These are phyloP conservation scores for Caryopteris hybrid DNA, from an alignment of 305 asterid species.

Conservation along the genomic window DNA sequence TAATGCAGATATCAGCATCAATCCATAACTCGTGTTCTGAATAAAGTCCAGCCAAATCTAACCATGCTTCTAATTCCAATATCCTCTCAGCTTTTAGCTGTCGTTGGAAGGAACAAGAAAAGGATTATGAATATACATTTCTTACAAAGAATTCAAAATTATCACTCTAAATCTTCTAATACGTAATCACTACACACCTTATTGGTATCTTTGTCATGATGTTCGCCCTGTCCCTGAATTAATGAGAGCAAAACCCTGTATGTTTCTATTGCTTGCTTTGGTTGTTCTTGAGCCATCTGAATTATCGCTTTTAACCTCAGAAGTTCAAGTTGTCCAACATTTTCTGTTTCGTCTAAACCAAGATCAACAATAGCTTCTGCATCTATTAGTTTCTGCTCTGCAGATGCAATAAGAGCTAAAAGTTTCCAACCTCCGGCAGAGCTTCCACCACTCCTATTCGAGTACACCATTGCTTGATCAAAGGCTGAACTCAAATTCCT, in stretches of 20 bases:
- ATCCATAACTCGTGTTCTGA: conserved; percentile 53
- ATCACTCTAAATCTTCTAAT: neutral
- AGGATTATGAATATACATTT: neutral
- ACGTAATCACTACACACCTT: conserved; percentile 22
- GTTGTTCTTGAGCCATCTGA: conserved; percentile 66
- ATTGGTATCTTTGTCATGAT: conserved; percentile 8
- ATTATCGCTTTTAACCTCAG: conserved; percentile 70
- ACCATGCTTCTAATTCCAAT: conserved; percentile 73
- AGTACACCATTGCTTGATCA: conserved; percentile 47
- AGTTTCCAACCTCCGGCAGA: conserved; percentile 67
- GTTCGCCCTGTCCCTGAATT: conserved; percentile 51
- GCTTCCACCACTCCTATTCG: conserved; percentile 49
- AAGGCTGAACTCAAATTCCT: conserved; percentile 66
- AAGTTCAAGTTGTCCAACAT: conserved; percentile 60
- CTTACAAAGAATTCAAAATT: neutral
- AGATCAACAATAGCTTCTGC: conserved; percentile 74
- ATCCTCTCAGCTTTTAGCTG: conserved; percentile 38
- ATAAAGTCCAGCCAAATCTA: conserved; percentile 81
- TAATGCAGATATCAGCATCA: conserved; percentile 61
- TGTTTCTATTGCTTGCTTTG: conserved; percentile 82
- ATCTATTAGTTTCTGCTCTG: conserved; percentile 64
- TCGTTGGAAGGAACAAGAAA: conserved; percentile 1
- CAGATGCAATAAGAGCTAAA: conserved; percentile 70
- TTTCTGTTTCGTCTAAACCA: conserved; percentile 68
- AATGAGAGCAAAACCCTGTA: conserved; percentile 62